Evolutionary conservation across 139 green algal species (phyloP).

Genomic region (Tetradesmus lagerheimii): DNA sequence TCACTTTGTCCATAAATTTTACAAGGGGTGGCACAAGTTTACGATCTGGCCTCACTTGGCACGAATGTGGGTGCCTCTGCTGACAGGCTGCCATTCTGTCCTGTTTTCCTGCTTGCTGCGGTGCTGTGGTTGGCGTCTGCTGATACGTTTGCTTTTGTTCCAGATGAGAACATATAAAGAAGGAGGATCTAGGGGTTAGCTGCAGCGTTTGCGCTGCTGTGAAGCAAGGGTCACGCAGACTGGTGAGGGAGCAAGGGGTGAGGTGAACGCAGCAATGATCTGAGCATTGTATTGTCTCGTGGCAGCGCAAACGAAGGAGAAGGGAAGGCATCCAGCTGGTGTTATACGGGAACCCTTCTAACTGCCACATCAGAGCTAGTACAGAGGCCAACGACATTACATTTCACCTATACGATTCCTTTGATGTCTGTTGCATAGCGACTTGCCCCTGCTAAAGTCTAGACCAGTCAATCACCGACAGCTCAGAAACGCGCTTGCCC

Average conservation of each 20-base stretch:
- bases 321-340: neutral
- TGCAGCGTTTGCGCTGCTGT: neutral
- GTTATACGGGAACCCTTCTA: neutral
- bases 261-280: neutral
- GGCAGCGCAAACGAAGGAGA: neutral
- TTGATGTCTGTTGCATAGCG: neutral
- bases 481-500: neutral
- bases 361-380: neutral
- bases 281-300: neutral
- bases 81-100: constrained; percentile 10
- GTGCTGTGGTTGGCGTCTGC: neutral
- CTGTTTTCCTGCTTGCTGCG: neutral
- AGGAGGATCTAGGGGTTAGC: neutral
- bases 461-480: neutral
- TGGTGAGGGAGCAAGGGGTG: neutral
- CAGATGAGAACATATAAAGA: neutral
- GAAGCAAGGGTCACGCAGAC: neutral
- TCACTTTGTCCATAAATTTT: neutral
- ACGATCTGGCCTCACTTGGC: constrained; percentile 12
- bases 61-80: constrained; percentile 30
- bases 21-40: neutral
- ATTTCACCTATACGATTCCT: neutral
- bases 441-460: neutral
- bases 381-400: neutral
- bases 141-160: neutral